Evolutionary conservation across 2,329 filamentous ascomycete genomes (phyloP).

Genomic region (Diaporthe vexans): DNA sequence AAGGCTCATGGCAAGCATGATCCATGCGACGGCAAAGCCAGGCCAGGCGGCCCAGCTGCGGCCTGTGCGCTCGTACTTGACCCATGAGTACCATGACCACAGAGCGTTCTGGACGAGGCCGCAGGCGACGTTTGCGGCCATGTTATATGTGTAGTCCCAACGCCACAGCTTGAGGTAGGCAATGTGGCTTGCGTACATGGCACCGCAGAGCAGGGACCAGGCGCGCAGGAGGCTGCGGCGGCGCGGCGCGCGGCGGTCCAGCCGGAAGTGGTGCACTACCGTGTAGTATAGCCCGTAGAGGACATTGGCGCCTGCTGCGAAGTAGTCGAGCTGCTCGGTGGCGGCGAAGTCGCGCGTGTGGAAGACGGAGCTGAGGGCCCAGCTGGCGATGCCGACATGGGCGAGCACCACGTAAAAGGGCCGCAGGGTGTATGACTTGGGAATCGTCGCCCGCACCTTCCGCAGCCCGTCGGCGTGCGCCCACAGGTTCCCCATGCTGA

Average conservation of each 20-base stretch:
- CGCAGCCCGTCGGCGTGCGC: constrained; percentile 85
- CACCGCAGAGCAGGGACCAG: constrained; percentile 82
- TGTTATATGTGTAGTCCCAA: constrained; percentile 99
- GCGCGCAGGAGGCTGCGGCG: constrained; percentile 69
- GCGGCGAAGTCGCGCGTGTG: constrained; percentile 87
- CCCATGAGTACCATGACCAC: constrained; percentile 88
- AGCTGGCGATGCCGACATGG: constrained; percentile 84
- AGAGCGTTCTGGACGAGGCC: constrained; percentile 85
- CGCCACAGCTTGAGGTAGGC: constrained; percentile 85
- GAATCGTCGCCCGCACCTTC: constrained; percentile 78
- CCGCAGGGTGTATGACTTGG: constrained; percentile 79
- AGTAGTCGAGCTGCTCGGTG: constrained; percentile 97
- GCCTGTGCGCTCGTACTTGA: constrained; percentile 78
- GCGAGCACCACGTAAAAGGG: constrained; percentile 86
- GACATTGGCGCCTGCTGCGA: constrained; percentile 89
- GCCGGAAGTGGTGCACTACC: constrained; percentile 83
- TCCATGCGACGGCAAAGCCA: constrained; percentile 90
- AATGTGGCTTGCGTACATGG: constrained; percentile 82
- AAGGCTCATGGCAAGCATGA: constrained; percentile 93
- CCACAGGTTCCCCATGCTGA: constrained; percentile 90
- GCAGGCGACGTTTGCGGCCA: constrained; percentile 90
- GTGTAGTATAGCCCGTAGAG: constrained; percentile 93
- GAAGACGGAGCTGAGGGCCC: constrained; percentile 92
- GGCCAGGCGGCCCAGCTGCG: constrained; percentile 90
- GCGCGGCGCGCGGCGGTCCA: constrained; percentile 71